A percentile compares a stretch with the other conserved stretches of the same genome.
Evolutionary conservation across 108 stramenopile species (phyloP).

Genomic region (Aurantiochytrium sp.): DNA sequence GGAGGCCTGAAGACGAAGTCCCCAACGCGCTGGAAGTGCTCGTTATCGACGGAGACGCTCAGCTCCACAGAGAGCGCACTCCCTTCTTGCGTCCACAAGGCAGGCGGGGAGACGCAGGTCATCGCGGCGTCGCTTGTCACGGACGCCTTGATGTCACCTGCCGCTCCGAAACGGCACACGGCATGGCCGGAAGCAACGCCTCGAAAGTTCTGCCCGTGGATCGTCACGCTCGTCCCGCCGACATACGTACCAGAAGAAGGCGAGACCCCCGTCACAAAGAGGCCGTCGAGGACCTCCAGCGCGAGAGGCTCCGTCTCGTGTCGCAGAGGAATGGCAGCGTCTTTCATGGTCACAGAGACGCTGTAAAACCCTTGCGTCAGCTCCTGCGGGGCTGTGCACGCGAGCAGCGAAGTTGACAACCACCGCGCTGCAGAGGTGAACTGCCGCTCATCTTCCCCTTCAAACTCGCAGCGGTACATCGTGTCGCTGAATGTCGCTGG

Average conservation of each 20-base stretch:
- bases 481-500: no score
- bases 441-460: neutral
- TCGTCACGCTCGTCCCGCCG: slow-evolving; percentile 40
- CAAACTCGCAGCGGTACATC: no score
- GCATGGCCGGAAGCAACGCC: neutral
- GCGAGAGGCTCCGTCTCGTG: no score
- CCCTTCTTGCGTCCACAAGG: neutral
- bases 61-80: neutral
- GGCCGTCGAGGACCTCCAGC: neutral
- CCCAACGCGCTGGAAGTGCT: neutral
- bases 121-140: neutral
- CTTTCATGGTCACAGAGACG: neutral
- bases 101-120: neutral
- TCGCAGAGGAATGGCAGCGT: neutral
- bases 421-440: neutral
- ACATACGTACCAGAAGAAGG: slow-evolving; percentile 31
- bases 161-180: neutral
- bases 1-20: neutral
- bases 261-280: neutral
- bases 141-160: neutral
- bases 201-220: slow-evolving; percentile 35
- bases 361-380: neutral
- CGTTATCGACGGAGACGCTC: neutral
- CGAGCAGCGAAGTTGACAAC: neutral
- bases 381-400: neutral